These are phyloP conservation scores for Bondarzewia mesenterica DNA, from an alignment of 1,284 basidiomycete genomes.

Conservation along the genomic window DNA sequence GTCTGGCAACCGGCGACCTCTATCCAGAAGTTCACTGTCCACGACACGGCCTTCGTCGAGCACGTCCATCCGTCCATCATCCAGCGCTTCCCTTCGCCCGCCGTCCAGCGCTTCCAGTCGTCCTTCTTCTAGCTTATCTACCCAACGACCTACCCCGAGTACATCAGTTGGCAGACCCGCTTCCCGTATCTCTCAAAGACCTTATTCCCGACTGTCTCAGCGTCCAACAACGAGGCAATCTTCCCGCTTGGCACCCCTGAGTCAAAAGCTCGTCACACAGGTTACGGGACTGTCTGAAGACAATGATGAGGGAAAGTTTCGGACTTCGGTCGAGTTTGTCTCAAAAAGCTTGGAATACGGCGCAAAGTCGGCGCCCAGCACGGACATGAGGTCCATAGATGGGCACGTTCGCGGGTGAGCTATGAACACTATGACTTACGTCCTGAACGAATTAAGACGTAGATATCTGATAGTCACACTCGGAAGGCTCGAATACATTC, in stretches of 20 bases:
- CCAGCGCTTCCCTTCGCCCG: constrained; percentile 29
- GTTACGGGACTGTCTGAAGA: constrained; percentile 31
- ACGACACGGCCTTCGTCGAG: constrained; percentile 15
- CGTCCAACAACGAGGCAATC: constrained; percentile 40
- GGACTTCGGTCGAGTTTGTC: constrained; percentile 42
- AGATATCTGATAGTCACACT: constrained; percentile 33
- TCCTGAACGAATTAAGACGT: constrained; percentile 6
- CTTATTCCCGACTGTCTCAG: constrained; percentile 27
- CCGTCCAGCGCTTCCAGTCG: constrained; percentile 28
- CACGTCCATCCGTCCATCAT: constrained; percentile 24
- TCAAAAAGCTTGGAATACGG: constrained; percentile 40
- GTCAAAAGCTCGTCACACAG: constrained; percentile 48
- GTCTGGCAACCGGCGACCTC: constrained; percentile 13
- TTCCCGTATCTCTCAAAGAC: constrained; percentile 49
- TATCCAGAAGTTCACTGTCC: constrained; percentile 13
- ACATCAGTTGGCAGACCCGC: constrained; percentile 30
- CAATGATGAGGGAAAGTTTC: constrained; percentile 37
- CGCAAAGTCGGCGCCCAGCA: constrained; percentile 43
- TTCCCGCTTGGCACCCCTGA: constrained; percentile 43
- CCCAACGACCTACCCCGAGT: constrained; percentile 25
- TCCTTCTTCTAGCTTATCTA: constrained; percentile 28
- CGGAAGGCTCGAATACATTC: constrained; percentile 66
- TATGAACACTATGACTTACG: constrained; percentile 1
- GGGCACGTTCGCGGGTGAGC: constrained; percentile 50
- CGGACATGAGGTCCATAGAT: constrained; percentile 48